Evolutionary conservation across 129 eudicot species (phyloP), one percentile per base, ranked within the genome.

Genomic region (Oenanthe sinensis): DNA sequence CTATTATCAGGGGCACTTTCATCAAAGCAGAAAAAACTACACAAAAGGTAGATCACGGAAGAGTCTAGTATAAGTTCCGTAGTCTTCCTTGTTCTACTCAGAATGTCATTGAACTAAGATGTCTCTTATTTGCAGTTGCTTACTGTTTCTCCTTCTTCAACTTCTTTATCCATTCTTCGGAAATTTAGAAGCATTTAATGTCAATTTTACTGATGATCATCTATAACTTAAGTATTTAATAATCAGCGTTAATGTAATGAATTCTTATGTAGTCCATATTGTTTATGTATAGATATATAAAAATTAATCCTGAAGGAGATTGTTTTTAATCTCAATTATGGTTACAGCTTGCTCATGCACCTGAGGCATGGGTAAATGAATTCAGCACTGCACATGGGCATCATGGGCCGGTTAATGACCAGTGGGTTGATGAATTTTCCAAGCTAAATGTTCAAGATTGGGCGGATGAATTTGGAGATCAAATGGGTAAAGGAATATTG

Each of bases 401-500:
- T 68, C 92, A 85, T 71, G 92, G 91, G 71, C 69, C 86, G 12
- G 84, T 73, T 62, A 89, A 91, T 54, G 96, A 90, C 74, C 92
- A 90, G 83, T 92, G 98, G 98, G 97, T 87, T 47, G 85, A 83
- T 84, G 98, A 95, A 79, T 95, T 95, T 85, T 91, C 98, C 40
- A 95, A 95, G 81, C 79, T 95, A 84, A 85, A 95, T 81, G 97
- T 95, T 46, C 81, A 94, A 80, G 97, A 92, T 75, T 95, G 98
- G 98, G 93, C 91, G 9, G 97, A 91, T 80, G 98, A 95, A 83
- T 95, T 91, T 83, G 98, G 88, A 85, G 90, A 86, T 42, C 97
- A 94, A 79, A 89, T 92, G 82, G 97, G 93, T 72, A 91, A 90
- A 78, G 93, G 97, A 77, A 78, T 85, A 40, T 67, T 90, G 26